These are phyloP conservation scores for Rhododendron williamsianum DNA, from an alignment of 148 eudicot species.

Conservation along the genomic window DNA sequence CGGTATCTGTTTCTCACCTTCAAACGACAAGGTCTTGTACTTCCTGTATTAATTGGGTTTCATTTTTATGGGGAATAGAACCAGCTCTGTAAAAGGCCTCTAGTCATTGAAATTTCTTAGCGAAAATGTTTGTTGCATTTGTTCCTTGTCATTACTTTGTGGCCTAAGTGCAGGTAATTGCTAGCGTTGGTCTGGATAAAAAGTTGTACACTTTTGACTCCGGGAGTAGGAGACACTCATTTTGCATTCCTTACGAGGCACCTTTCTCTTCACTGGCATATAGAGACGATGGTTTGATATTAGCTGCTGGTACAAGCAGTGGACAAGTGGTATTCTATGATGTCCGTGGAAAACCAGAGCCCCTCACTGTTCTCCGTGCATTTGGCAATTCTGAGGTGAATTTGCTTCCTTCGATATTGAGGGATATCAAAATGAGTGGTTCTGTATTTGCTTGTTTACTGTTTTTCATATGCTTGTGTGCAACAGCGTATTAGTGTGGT, in stretches of 20 bases:
- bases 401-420: slow-evolving; percentile 2
- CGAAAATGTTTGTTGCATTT: not conserved
- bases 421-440: not conserved
- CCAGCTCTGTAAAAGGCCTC: not conserved
- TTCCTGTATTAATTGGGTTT: not conserved
- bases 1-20: slow-evolving; percentile 88
- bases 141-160: slow-evolving; percentile 5
- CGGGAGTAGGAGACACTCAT: slow-evolving; percentile 52
- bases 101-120: not conserved
- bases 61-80: not conserved
- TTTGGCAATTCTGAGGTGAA: slow-evolving; percentile 79
- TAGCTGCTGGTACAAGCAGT: slow-evolving; percentile 93
- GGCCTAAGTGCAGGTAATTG: slow-evolving; percentile 57
- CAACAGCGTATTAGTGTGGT: not conserved
- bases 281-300: slow-evolving; percentile 76
- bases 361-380: slow-evolving; percentile 85
- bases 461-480: not conserved
- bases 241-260: slow-evolving; percentile 71
- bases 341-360: slow-evolving; percentile 89
- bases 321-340: slow-evolving; percentile 91
- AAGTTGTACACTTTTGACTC: slow-evolving; percentile 84
- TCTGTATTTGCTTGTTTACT: not conserved
- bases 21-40: slow-evolving; percentile 77
- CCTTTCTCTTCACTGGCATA: slow-evolving; percentile 91
- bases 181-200: slow-evolving; percentile 90